phyloP scores from a whole-genome alignment of 2,329 filamentous ascomycete genomes.

The Paecilomyces formosus region DNA sequence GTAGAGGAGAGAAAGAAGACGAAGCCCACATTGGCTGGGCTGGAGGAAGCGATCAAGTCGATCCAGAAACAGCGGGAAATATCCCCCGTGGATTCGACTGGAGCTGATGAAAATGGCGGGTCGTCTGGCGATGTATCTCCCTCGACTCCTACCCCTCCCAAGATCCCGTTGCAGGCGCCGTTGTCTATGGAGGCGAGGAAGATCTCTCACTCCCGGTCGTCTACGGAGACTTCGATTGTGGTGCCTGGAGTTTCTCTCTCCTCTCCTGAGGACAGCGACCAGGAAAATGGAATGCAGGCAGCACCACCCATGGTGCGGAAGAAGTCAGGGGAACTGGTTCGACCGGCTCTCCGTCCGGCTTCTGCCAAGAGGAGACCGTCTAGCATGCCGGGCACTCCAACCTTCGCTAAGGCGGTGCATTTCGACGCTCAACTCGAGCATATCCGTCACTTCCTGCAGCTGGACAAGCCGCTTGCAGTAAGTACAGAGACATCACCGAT shows the following conservation, averaged over 20 bases:
- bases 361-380: conserved; percentile 72
- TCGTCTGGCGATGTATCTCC: neutral
- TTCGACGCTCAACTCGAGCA: conserved; percentile 96
- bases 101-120: conserved; percentile 8
- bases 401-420: conserved; percentile 94
- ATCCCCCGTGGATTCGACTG: conserved; percentile 6
- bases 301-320: conserved; percentile 85
- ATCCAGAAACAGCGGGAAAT: conserved; percentile 48
- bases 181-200: conserved; percentile 51
- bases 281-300: conserved; percentile 57
- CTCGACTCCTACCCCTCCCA: conserved; percentile 7
- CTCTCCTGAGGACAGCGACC: conserved; percentile 39
- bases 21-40: conserved; percentile 50
- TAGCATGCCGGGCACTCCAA: conserved; percentile 95
- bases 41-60: conserved; percentile 75
- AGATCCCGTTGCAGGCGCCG: conserved; percentile 27
- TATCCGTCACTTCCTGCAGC: conserved; percentile 88
- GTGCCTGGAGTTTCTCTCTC: conserved; percentile 34
- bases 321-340: conserved; percentile 94
- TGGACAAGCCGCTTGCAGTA: conserved; percentile 91
- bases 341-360: conserved; percentile 76
- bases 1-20: conserved; percentile 34
- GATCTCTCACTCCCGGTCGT: conserved; percentile 54
- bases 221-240: conserved; percentile 48
- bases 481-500: conserved; percentile 89